A percentile compares a stretch with the other conserved stretches of the same genome.
Evolutionary conservation across 2,329 filamentous ascomycete genomes (phyloP).

Genomic region (Pseudogymnoascus destructans): DNA sequence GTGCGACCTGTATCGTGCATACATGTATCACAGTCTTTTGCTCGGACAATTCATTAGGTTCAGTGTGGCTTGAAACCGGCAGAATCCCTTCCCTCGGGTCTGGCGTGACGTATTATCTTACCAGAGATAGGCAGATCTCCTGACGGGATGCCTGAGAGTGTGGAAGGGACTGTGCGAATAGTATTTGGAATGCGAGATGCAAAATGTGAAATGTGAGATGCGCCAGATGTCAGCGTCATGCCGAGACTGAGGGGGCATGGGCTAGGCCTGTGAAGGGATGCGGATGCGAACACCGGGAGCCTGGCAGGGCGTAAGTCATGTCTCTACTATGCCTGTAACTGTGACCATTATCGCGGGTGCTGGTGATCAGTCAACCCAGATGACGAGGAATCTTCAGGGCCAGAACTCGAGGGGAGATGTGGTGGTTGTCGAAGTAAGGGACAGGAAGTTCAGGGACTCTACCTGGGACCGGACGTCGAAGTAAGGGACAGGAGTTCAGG

Average conservation of each 20-base stretch:
- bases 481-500: neutral
- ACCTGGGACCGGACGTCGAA: neutral
- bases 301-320: neutral
- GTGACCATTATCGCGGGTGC: neutral
- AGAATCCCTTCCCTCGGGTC: neutral
- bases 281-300: neutral
- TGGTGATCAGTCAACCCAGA: neutral
- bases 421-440: neutral
- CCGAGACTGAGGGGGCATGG: neutral
- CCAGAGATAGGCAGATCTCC: neutral
- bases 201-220: slow-evolving; percentile 2
- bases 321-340: neutral
- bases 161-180: neutral
- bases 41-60: slow-evolving; percentile 3
- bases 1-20: neutral
- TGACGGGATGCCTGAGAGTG: neutral
- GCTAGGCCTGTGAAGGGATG: neutral
- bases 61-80: neutral
- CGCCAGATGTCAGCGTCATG: neutral
- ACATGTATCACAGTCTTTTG: neutral
- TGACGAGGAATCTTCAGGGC: neutral
- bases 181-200: neutral
- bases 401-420: neutral
- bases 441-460: neutral
- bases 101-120: neutral